Conservation (phyloP, 106 monocot genomes). For the Acanthochlamys bracteata region DNA sequence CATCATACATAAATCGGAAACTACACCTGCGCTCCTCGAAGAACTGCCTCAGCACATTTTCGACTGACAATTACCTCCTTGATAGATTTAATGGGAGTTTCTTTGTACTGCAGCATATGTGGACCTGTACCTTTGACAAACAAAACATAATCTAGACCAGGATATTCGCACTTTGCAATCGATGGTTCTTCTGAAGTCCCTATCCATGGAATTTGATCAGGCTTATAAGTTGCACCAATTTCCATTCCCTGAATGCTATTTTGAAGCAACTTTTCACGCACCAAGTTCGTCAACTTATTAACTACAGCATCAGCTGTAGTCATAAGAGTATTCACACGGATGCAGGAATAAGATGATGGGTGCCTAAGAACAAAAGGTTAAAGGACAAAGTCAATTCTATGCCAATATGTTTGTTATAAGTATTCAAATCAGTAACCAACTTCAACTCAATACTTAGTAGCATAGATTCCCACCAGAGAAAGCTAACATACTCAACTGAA, state of each 20-base stretch:
- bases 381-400: no score
- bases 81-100: conserved; percentile 22
- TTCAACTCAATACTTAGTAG: no score
- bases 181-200: background rate
- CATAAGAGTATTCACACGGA: conserved; percentile 80
- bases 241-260: background rate
- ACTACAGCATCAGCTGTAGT: conserved; percentile 47
- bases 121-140: conserved; percentile 88
- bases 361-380: conserved; percentile 26
- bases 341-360: conserved; percentile 83
- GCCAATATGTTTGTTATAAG: no score
- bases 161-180: conserved; percentile 41
- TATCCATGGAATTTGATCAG: background rate
- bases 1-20: no score
- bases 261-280: conserved; percentile 19
- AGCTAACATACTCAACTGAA: no score
- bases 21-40: conserved; percentile 92
- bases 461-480: no score
- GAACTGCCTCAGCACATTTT: conserved; percentile 97
- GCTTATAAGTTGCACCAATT: no score
- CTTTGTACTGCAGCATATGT: conserved; percentile 35
- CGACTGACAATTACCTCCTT: conserved; percentile 96
- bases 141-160: conserved; percentile 68
- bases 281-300: conserved; percentile 31
- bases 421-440: background rate